phyloP scores from a whole-genome alignment of 495 filamentous ascomycete genomes.

The Hypoxylon perforatum region DNA sequence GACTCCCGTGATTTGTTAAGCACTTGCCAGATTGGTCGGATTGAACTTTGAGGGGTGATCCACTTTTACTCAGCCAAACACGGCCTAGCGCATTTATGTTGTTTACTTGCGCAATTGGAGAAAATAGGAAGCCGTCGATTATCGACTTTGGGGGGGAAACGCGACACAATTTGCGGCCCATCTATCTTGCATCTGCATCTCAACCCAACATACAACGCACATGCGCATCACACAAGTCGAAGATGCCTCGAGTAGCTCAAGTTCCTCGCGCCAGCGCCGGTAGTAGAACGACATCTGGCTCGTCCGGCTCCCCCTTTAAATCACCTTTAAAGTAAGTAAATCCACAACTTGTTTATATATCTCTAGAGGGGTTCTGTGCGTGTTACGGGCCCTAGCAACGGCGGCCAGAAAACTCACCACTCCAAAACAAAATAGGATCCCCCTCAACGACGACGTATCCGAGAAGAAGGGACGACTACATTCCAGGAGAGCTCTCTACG shows the following conservation, averaged over 20 bases:
- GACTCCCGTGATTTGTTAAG: too few species aligned
- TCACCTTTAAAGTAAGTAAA: slow-evolving; percentile 74
- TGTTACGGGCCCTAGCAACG: slow-evolving; percentile 32
- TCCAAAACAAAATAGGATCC: slow-evolving; percentile 65
- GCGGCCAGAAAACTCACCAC: slow-evolving; percentile 2
- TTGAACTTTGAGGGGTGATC: neutral
- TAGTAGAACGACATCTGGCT: slow-evolving; percentile 63
- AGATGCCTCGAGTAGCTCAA: slow-evolving; percentile 81
- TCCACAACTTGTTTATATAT: slow-evolving; percentile 18
- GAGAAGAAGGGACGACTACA: slow-evolving; percentile 92
- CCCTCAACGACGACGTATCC: slow-evolving; percentile 92
- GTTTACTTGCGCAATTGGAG: slow-evolving; percentile 43
- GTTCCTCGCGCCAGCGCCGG: slow-evolving; percentile 59
- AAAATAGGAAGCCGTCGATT: neutral
- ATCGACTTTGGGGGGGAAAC: too few species aligned
- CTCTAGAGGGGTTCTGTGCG: too few species aligned
- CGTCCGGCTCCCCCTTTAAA: slow-evolving; percentile 68
- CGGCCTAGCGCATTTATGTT: slow-evolving; percentile 36
- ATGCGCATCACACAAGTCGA: slow-evolving; percentile 42
- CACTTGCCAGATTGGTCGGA: too few species aligned
- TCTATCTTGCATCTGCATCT: slow-evolving; percentile 35
- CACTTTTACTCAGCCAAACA: neutral
- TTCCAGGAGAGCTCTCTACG: slow-evolving; percentile 86
- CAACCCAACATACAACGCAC: slow-evolving; percentile 14
- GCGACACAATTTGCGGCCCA: slow-evolving; percentile 39